Conservation (phyloP, 495 filamentous ascomycete species). For the Penicillium steckii region DNA sequence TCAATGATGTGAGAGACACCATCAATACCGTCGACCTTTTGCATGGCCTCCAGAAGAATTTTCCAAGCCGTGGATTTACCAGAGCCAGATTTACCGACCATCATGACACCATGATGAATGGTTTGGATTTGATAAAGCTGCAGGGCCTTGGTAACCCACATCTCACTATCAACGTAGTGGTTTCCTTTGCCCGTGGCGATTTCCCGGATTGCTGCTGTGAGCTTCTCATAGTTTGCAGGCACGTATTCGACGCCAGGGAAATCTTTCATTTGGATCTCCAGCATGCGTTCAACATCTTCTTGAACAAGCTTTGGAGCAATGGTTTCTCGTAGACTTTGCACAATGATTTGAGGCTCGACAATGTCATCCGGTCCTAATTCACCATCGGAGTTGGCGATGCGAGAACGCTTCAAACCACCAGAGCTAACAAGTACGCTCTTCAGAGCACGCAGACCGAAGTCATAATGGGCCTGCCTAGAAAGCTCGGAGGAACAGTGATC, state of each 20-base stretch:
- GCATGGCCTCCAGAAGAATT: slow-evolving; percentile 87
- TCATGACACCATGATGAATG: slow-evolving; percentile 99
- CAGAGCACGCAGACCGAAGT: slow-evolving; percentile 94
- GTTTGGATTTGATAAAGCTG: slow-evolving; percentile 97
- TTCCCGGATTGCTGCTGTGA: slow-evolving; percentile 77
- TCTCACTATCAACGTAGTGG: slow-evolving; percentile 82
- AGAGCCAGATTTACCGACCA: slow-evolving; percentile 93
- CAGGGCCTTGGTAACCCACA: slow-evolving; percentile 94
- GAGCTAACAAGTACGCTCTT: slow-evolving; percentile 99
- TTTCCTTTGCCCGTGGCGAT: slow-evolving; percentile 80
- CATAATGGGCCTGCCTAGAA: slow-evolving; percentile 97
- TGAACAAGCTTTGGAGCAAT: slow-evolving; percentile 96
- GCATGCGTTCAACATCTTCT: slow-evolving; percentile 85
- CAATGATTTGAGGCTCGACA: slow-evolving; percentile 96
- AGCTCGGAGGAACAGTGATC: slow-evolving; percentile 77
- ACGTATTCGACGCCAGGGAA: slow-evolving; percentile 95
- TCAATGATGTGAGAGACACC: slow-evolving; percentile 97
- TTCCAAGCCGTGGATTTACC: slow-evolving; percentile 96
- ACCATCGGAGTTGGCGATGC: slow-evolving; percentile 58
- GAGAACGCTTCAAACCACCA: slow-evolving; percentile 86
- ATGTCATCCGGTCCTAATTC: slow-evolving; percentile 66
- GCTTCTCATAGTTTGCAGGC: slow-evolving; percentile 75
- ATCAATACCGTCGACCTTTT: slow-evolving; percentile 85
- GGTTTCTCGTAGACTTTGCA: slow-evolving; percentile 96
- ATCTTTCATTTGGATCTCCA: slow-evolving; percentile 74